Percentiles rank a stretch among this genome's conserved stretches.
These are phyloP conservation scores for Stachybotrys chlorohalonatus DNA, from an alignment of 2,329 filamentous ascomycete species.

Conservation along the genomic window DNA sequence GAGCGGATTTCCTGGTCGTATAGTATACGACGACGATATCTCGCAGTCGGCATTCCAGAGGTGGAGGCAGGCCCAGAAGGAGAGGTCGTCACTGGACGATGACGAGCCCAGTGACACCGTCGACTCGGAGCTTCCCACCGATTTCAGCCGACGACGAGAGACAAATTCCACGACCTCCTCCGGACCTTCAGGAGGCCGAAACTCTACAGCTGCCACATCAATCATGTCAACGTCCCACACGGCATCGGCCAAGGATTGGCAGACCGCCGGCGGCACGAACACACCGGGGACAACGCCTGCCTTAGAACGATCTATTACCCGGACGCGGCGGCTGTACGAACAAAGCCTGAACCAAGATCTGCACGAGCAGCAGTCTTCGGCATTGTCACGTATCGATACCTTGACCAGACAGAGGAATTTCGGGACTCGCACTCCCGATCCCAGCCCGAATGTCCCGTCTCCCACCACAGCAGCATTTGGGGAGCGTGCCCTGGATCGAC, in stretches of 20 bases:
- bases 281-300: constrained; percentile 29
- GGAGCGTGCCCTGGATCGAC: constrained; percentile 38
- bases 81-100: constrained; percentile 30
- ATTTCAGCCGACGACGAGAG: constrained; percentile 68
- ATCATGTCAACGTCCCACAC: constrained; percentile 61
- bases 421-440: constrained; percentile 41
- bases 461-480: constrained; percentile 31
- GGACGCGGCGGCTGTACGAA: constrained; percentile 72
- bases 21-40: constrained; percentile 75
- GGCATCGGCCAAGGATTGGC: constrained; percentile 41
- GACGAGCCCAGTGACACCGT: constrained; percentile 23
- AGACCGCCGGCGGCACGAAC: constrained; percentile 27
- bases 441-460: constrained; percentile 34
- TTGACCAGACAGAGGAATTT: constrained; percentile 54
- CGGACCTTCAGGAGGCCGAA: constrained; percentile 55
- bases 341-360: constrained; percentile 71
- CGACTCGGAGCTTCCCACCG: constrained; percentile 41
- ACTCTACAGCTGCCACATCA: constrained; percentile 83
- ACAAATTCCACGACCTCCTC: constrained; percentile 81
- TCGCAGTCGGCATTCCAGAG: constrained; percentile 75
- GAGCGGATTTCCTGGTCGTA: constrained; percentile 49
- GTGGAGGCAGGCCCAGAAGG: constrained; percentile 54
- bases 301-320: constrained; percentile 57
- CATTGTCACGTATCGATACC: constrained; percentile 71
- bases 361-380: constrained; percentile 70